Evolutionary conservation across 768 basidiomycete genomes (phyloP).

Genomic region (Suillus decipiens): DNA sequence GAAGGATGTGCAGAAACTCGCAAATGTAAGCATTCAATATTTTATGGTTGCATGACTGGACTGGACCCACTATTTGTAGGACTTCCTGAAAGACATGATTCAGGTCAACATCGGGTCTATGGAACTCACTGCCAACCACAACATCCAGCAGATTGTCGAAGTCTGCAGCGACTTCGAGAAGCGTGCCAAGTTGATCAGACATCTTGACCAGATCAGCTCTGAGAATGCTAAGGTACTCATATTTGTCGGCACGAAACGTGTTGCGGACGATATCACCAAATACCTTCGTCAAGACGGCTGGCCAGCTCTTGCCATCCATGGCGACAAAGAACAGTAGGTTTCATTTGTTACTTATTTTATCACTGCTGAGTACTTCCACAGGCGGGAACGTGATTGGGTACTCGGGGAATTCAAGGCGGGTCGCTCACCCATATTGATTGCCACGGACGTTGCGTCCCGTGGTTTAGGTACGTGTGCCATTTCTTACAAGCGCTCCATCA

Average conservation of each 20-base stretch:
- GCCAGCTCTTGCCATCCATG: conserved; percentile 99
- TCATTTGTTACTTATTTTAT: neutral
- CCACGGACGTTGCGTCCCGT: conserved; percentile 99
- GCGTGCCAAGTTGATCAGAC: conserved; percentile 92
- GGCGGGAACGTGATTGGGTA: conserved; percentile 99
- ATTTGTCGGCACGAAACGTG: conserved; percentile 96
- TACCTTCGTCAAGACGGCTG: conserved; percentile 97
- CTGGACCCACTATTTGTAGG: conserved; percentile 44
- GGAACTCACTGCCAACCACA: conserved; percentile 98
- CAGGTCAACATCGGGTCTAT: conserved; percentile 99
- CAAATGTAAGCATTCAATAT: conserved; percentile 55
- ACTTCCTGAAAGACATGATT: conserved; percentile 95
- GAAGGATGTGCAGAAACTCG: conserved; percentile 98
- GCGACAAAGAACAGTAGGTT: conserved; percentile 96
- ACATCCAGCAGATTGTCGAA: conserved; percentile 94
- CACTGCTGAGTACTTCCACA: conserved; percentile 28
- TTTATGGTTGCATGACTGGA: neutral
- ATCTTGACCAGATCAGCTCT: conserved; percentile 92
- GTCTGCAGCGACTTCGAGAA: conserved; percentile 98
- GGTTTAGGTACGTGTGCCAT: conserved; percentile 90
- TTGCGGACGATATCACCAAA: conserved; percentile 98
- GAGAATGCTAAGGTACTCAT: conserved; percentile 99
- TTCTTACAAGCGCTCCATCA: conserved; percentile 49
- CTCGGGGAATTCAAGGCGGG: conserved; percentile 97
- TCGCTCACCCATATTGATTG: conserved; percentile 95